Evolutionary conservation across 2,329 filamentous ascomycete genomes (phyloP), one percentile per base, ranked within the genome.

Genomic region (Cercospora brassicicola): DNA sequence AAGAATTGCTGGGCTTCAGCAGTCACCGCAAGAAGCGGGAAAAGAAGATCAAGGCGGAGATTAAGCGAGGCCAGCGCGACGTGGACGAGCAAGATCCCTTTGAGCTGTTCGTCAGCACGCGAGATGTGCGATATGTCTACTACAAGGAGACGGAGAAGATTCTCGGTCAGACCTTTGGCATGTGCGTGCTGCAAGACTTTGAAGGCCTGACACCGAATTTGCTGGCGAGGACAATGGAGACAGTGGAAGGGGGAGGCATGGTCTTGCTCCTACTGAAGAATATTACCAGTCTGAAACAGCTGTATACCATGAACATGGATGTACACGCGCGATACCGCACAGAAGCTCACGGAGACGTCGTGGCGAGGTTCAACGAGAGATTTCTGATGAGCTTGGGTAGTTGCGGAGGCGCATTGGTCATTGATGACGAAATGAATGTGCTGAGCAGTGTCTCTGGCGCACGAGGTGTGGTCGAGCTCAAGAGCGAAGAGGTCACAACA

Each of bases 81-180:
- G 88, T 91, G 70, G 97, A 99, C 80, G 87, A 89, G 64, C 93
- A 96, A 78, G 95, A 99, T 78, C 91, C 95, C 0, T 99, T 99
- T 83, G 95, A 99, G 82, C 88, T 98, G 64, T 99, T 98, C 82
- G 91, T 98, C 75, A 95, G 93, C 67, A 89, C 97, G 66, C 92
- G 98, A 83, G 93, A 97, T 81, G 97, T 99, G 79, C 91, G 95
- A 80, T 99, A 99, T 87, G 93, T 95, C 67, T 99, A 97, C 86
- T 99, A 99, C 85, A 99, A 99, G 82, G 95, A 99, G 83, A 98
- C 95, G 30, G 95, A 99, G 77, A 98, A 97, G 85, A 97, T 99
- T 77, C 82, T 98, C 66, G 95, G 95, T 79, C 96, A 98, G 80
- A 99, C 95, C 53, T 99, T 95, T 78, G 94, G 94, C 78, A 97